These are phyloP conservation scores for Chlamydomonas sp. DNA, from an alignment of 139 green algal genomes.

Conservation along the genomic window DNA sequence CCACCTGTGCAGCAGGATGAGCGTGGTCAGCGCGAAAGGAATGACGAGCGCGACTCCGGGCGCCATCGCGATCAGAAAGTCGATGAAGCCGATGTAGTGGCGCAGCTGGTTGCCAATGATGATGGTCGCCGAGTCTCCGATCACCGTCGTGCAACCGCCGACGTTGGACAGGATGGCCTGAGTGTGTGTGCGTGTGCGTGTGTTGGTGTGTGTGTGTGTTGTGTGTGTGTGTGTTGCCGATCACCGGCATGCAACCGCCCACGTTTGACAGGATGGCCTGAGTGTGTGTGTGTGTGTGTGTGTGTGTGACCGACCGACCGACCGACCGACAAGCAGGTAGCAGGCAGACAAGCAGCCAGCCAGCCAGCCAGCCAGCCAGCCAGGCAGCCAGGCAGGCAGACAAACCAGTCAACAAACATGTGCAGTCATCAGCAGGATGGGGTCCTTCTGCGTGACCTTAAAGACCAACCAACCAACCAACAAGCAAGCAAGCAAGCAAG, in stretches of 20 bases:
- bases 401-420: too few species aligned
- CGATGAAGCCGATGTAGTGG: slow-evolving; percentile 6
- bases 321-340: too few species aligned
- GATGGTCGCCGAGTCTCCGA: slow-evolving; percentile 52
- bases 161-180: slow-evolving; percentile 39
- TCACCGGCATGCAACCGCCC: background rate
- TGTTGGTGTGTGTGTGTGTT: background rate
- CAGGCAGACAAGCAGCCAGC: too few species aligned
- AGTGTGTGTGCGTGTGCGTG: slow-evolving; percentile 52
- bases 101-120: slow-evolving; percentile 42
- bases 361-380: too few species aligned
- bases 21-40: background rate
- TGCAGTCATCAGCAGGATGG: too few species aligned
- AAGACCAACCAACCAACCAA: too few species aligned
- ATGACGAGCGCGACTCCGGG: slow-evolving; percentile 3
- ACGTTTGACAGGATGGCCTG: background rate
- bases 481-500: too few species aligned
- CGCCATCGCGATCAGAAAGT: slow-evolving; percentile 8
- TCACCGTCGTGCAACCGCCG: slow-evolving; percentile 44
- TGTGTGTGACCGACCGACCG: too few species aligned
- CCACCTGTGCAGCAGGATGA: slow-evolving; percentile 2
- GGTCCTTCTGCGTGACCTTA: too few species aligned
- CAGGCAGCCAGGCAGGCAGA: too few species aligned
- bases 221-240: background rate
- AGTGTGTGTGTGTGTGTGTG: background rate